Evolutionary conservation across 140 eudicot species (phyloP).

Genomic region (Bidens hawaiensis): DNA sequence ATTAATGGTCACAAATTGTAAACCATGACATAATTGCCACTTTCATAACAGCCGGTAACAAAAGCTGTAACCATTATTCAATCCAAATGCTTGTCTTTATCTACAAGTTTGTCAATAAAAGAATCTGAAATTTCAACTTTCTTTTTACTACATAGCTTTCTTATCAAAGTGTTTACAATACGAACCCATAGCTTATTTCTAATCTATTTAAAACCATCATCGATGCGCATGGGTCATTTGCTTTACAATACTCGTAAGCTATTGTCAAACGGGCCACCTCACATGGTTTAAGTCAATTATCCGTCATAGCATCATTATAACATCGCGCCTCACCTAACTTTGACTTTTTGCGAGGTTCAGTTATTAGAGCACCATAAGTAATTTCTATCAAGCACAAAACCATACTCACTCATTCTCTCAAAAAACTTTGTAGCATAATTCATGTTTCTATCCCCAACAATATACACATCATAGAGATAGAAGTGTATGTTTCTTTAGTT

Average conservation of each 20-base stretch:
- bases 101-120: too few species aligned
- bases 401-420: conserved; percentile 53
- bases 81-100: conserved; percentile 51
- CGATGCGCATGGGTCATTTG: conserved; percentile 41
- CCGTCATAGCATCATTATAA: conserved; percentile 60
- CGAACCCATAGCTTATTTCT: conserved; percentile 74
- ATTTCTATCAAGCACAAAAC: conserved; percentile 73
- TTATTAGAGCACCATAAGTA: conserved; percentile 75
- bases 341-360: conserved; percentile 73
- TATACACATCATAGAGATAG: conserved; percentile 83
- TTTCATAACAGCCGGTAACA: conserved; percentile 69
- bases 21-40: conserved; percentile 59
- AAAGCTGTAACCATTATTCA: conserved; percentile 67
- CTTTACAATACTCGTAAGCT: conserved; percentile 70
- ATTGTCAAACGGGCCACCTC: conserved; percentile 83
- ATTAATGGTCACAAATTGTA: too few species aligned
- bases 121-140: conserved; percentile 61
- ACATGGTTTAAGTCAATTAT: conserved; percentile 62
- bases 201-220: conserved; percentile 56
- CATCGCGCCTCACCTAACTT: conserved; percentile 54
- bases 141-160: conserved; percentile 84
- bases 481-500: conserved; percentile 70
- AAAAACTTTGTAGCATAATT: conserved; percentile 44
- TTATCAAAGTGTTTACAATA: conserved; percentile 55
- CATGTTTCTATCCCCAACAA: conserved; percentile 46